Evolutionary conservation across 768 basidiomycete species (phyloP).

Genomic region (Suillus sp.): DNA sequence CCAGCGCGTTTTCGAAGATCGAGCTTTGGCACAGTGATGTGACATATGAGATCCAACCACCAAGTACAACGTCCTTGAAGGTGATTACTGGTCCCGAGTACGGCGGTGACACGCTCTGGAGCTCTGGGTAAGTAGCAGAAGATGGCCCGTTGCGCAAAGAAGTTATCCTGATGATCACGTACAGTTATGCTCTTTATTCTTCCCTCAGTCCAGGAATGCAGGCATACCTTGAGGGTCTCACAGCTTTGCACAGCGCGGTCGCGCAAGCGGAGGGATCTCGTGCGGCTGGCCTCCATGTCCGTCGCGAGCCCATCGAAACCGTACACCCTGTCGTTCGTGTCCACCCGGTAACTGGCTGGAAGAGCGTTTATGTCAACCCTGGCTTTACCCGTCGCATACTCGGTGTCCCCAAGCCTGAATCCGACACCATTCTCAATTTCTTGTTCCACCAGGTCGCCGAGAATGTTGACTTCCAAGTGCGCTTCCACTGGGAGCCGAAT

Average conservation of each 20-base stretch:
- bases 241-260: constrained; percentile 74
- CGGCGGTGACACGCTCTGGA: constrained; percentile 83
- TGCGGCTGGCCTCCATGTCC: constrained; percentile 68
- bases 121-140: constrained; percentile 58
- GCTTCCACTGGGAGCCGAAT: constrained; percentile 76
- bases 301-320: constrained; percentile 67
- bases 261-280: constrained; percentile 77
- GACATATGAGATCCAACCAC: constrained; percentile 78
- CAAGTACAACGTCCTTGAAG: constrained; percentile 75
- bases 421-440: constrained; percentile 70
- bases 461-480: constrained; percentile 74
- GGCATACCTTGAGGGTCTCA: constrained; percentile 71
- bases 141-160: neutral
- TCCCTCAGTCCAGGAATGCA: constrained; percentile 75
- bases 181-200: constrained; percentile 78
- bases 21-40: constrained; percentile 88
- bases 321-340: constrained; percentile 83
- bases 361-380: constrained; percentile 81
- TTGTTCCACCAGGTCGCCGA: constrained; percentile 71
- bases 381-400: constrained; percentile 82
- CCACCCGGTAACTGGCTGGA: constrained; percentile 84
- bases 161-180: constrained; percentile 11
- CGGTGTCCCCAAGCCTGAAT: constrained; percentile 79
- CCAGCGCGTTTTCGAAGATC: constrained; percentile 65
- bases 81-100: constrained; percentile 67